Evolutionary conservation across 352 stramenopile genomes (phyloP).

Genomic region (Phytophthora ohioensis): DNA sequence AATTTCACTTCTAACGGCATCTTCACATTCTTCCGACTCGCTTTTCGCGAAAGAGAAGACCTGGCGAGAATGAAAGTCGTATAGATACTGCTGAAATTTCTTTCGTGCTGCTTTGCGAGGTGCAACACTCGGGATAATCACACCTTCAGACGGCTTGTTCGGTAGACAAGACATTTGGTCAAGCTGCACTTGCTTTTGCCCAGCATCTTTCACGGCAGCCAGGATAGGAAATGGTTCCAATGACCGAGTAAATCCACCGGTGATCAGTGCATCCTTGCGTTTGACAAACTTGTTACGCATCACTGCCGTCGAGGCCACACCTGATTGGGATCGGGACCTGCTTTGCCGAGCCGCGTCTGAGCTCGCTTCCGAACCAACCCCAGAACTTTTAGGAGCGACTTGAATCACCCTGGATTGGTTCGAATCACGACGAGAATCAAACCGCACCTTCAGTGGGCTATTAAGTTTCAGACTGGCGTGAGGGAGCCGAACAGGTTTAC

Average conservation of each 20-base stretch:
- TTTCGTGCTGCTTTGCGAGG: constrained; percentile 39
- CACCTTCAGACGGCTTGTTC: constrained; percentile 6
- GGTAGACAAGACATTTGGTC: background rate
- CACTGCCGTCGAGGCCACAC: background rate
- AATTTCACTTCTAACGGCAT: constrained; percentile 2
- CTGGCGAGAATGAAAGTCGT: constrained; percentile 67
- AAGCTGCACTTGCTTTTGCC: constrained; percentile 21
- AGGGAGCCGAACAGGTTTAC: constrained; percentile 52
- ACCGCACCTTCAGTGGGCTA: constrained; percentile 28
- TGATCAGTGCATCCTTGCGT: constrained; percentile 16
- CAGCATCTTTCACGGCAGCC: background rate
- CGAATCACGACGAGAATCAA: background rate
- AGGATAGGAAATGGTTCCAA: constrained; percentile 16
- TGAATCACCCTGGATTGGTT: constrained; percentile 17
- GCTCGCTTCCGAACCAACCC: background rate
- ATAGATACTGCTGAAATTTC: constrained; percentile 57
- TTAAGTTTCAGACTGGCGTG: constrained; percentile 70
- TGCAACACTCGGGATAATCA: background rate
- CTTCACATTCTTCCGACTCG: constrained; percentile 21
- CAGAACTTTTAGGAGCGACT: background rate
- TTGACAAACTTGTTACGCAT: background rate
- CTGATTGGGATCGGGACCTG: background rate
- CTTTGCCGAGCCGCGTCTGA: constrained; percentile 2
- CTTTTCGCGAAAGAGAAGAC: constrained; percentile 59
- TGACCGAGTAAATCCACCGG: constrained; percentile 7